Conservation (phyloP, 139 green algal genomes). For the Raphidocelis subcapitata region DNA sequence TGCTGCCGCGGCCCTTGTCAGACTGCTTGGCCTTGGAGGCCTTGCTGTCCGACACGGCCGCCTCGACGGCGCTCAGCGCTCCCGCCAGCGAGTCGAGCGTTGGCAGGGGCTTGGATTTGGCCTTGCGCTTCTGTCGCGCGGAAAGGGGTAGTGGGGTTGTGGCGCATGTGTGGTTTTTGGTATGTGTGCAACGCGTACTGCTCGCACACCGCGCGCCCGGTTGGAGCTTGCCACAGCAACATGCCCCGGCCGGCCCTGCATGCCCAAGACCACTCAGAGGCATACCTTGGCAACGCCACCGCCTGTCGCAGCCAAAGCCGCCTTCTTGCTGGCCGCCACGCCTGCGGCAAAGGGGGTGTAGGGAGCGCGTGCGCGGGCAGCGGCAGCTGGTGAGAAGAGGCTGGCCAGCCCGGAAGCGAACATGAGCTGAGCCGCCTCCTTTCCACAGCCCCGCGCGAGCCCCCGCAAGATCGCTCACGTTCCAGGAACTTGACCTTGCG, state of each 20-base stretch:
- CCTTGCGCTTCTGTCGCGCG: neutral
- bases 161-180: neutral
- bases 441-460: neutral
- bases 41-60: neutral
- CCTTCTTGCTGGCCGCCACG: neutral
- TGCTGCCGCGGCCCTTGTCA: neutral
- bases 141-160: neutral
- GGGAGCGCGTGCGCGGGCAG: too few relatives aligned
- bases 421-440: neutral
- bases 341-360: neutral
- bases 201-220: too few relatives aligned
- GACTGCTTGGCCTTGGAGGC: neutral
- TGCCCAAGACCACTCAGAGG: neutral
- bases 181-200: too few relatives aligned
- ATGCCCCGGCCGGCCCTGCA: neutral
- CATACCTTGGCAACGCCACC: neutral
- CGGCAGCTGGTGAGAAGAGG: too few relatives aligned
- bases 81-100: neutral
- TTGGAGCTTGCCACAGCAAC: too few relatives aligned
- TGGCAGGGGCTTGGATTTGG: neutral
- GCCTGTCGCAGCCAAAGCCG: neutral
- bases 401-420: neutral
- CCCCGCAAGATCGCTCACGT: neutral
- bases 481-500: neutral
- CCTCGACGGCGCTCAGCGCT: neutral